Percentiles rank a stretch among this genome's conserved stretches.
These are phyloP conservation scores for Phytophthora podocarpi DNA, from an alignment of 352 stramenopile species.

Conservation along the genomic window DNA sequence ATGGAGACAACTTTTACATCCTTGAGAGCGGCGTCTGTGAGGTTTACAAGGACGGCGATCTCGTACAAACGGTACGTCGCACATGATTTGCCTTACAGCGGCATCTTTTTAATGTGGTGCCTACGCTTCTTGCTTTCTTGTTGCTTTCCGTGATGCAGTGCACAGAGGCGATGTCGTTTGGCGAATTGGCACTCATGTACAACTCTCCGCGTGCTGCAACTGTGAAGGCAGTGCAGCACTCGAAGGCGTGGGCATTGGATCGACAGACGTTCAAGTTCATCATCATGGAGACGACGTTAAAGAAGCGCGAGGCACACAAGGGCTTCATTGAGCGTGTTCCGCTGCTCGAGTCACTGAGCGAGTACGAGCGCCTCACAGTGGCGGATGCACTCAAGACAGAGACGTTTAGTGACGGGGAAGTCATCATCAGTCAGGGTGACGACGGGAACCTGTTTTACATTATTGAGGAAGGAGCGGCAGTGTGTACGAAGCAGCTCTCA, in stretches of 20 bases:
- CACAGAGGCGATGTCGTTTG: slow-evolving; percentile 93
- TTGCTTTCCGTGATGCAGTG: slow-evolving; percentile 47
- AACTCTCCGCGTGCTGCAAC: slow-evolving; percentile 95
- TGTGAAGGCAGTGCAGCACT: slow-evolving; percentile 90
- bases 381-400: slow-evolving; percentile 83
- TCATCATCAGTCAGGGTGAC: slow-evolving; percentile 91
- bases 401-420: slow-evolving; percentile 86
- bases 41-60: slow-evolving; percentile 88
- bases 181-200: slow-evolving; percentile 98
- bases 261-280: slow-evolving; percentile 92
- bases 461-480: slow-evolving; percentile 83
- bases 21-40: slow-evolving; percentile 93
- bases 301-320: slow-evolving; percentile 88
- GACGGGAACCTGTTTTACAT: slow-evolving; percentile 92
- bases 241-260: slow-evolving; percentile 93
- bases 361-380: slow-evolving; percentile 91
- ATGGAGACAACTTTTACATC: slow-evolving; percentile 96
- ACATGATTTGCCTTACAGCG: neutral
- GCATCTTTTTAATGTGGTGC: neutral
- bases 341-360: slow-evolving; percentile 90
- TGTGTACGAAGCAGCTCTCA: slow-evolving; percentile 86
- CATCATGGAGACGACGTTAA: slow-evolving; percentile 92
- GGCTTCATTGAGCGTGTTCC: slow-evolving; percentile 90
- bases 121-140: slow-evolving; percentile 1
- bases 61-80: slow-evolving; percentile 76